Conservation (phyloP, 2,329 filamentous ascomycete species). For the Fusarium sp. region DNA sequence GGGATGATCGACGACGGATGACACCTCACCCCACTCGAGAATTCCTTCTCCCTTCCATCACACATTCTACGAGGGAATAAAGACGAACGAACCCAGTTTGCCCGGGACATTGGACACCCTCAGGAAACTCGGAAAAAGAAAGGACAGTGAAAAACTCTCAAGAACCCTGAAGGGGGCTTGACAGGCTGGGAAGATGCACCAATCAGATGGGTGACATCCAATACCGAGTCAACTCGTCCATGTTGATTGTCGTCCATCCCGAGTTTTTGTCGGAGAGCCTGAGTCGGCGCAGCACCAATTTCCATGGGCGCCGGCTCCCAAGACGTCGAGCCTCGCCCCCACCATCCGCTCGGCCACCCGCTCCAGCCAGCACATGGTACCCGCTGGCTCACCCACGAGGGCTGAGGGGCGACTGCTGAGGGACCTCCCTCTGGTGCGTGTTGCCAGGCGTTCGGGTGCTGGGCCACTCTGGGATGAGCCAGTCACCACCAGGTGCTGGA, state of each 20-base stretch:
- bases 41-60: conserved; percentile 21
- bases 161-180: conserved; percentile 30
- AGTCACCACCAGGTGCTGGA: conserved; percentile 40
- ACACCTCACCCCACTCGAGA: conserved; percentile 28
- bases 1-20: conserved; percentile 39
- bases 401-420: conserved; percentile 33
- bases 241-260: conserved; percentile 35
- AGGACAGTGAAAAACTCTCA: conserved; percentile 25
- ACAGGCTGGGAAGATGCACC: conserved; percentile 19
- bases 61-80: conserved; percentile 23
- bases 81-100: conserved; percentile 9
- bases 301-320: neutral
- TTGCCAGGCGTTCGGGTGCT: neutral
- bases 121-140: conserved; percentile 30
- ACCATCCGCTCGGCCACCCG: conserved; percentile 28
- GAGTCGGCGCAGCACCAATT: conserved; percentile 29
- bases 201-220: conserved; percentile 36
- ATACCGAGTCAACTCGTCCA: conserved; percentile 35
- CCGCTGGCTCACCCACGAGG: conserved; percentile 38
- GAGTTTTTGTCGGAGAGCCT: conserved; percentile 46
- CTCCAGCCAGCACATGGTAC: conserved; percentile 32
- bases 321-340: conserved; percentile 26
- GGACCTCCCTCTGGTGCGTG: conserved; percentile 3
- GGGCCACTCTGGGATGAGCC: conserved; percentile 29
- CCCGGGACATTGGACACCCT: conserved; percentile 1